Evolutionary conservation across 192 early-diverging fungal species (phyloP), one percentile per base, ranked within the genome.

Genomic region (Mortierella antarctica): DNA sequence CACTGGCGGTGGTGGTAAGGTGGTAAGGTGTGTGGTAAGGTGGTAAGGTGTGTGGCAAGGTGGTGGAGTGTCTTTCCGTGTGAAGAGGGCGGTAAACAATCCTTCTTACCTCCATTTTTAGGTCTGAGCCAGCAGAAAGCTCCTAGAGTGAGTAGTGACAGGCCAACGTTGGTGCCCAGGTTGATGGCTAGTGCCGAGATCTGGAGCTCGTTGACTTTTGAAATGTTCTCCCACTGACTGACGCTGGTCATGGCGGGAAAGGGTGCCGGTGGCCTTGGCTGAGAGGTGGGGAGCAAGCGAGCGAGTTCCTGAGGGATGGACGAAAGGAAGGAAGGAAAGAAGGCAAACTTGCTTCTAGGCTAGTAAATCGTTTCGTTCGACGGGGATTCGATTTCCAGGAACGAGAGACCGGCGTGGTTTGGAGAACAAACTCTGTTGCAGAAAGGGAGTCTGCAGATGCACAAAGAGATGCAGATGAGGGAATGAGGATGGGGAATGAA

Each of bases 71-170:
- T 31, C 3, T 31, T 31, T 31, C 31, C 31, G 31, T 31, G 31
- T 31, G 31, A 31, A 31, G 31, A 31, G 31, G 31, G 31, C 31
- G 31, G 31, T 31, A 31, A 3, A 31, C 31, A 31, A 31, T 31
- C 31, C 31, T 31, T 31, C 31, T 31, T 80, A 80, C 77, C 77
- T 80, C 77, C 77, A 48, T 80, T 80, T 39, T 52, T 80, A 51
- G 77, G 77, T 53, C 77, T 52, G 18, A 80, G 70, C 69, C 69
- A 71, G 39, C 77, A 80, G 61, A 80, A 80, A 21, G 70, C 77
- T 6, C 58, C 77, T 4, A 80, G 77, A 12, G 77, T 80, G 47
- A 72, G 1, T 44, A 80, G 59, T 11, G 77, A 80, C 31, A 80
- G 60, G 11, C 17, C 70, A 14, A 80, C 42, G 39, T 80, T 80